A percentile compares a stretch with the other conserved stretches of the same genome.
phyloP scores from a whole-genome alignment of 2,329 filamentous ascomycete species.

The Beauveria sp. region DNA sequence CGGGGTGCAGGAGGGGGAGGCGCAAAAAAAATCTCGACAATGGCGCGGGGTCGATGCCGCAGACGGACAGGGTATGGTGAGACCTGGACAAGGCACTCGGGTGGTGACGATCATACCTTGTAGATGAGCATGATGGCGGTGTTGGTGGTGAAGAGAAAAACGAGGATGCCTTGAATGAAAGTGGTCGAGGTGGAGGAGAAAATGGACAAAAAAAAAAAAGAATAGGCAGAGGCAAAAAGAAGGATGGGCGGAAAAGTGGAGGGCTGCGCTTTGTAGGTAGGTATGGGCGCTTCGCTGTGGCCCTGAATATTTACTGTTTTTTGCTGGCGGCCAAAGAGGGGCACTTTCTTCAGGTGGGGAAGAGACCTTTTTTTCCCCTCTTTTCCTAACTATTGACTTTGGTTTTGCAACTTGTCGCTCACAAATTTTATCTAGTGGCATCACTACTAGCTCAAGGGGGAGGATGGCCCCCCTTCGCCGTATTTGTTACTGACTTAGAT shows the following conservation, averaged over 20 bases:
- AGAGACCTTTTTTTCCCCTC: background rate
- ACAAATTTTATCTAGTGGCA: background rate
- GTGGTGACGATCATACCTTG: conserved; percentile 1
- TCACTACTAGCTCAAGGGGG: background rate
- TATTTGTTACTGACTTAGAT: background rate
- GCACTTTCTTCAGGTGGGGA: conserved; percentile 6
- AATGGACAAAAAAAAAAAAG: background rate
- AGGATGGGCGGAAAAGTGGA: conserved; percentile 7
- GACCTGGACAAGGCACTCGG: background rate
- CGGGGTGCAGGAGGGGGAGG: conserved; percentile 8
- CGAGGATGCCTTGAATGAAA: background rate
- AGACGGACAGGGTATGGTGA: background rate
- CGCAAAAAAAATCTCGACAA: background rate
- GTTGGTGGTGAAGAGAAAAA: background rate
- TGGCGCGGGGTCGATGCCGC: background rate
- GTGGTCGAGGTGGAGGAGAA: conserved; percentile 4
- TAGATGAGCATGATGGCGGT: conserved; percentile 13
- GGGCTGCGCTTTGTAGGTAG: background rate
- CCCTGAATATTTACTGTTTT: background rate
- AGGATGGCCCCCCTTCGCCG: background rate
- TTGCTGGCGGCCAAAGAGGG: background rate
- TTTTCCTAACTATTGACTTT: background rate
- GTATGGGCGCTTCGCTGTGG: background rate
- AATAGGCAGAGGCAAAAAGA: background rate
- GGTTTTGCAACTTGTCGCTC: background rate